phyloP scores from a whole-genome alignment of 2,329 filamentous ascomycete species.

The Capronia coronata region DNA sequence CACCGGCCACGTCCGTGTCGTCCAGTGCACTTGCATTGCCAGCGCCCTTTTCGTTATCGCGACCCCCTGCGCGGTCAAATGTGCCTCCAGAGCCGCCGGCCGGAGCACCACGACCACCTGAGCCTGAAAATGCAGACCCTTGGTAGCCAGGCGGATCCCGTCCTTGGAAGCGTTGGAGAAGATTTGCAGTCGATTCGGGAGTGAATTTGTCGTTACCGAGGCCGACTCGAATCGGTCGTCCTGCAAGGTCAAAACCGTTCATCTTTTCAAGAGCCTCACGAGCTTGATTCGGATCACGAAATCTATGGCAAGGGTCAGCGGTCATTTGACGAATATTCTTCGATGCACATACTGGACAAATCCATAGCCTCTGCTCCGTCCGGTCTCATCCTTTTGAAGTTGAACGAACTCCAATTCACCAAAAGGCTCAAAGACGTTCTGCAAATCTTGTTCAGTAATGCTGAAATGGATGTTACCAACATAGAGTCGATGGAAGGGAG shows the following conservation, averaged over 20 bases:
- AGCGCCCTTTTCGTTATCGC: constrained; percentile 79
- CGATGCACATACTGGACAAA: constrained; percentile 81
- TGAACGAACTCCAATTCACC: constrained; percentile 97
- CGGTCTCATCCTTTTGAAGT: constrained; percentile 89
- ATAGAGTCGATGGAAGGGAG: constrained; percentile 96
- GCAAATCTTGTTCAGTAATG: constrained; percentile 90
- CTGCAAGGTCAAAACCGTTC: constrained; percentile 98
- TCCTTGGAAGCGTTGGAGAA: constrained; percentile 85
- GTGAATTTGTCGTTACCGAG: constrained; percentile 99
- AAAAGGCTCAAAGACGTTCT: constrained; percentile 95
- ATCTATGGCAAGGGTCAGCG: constrained; percentile 51
- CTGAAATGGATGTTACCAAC: constrained; percentile 99
- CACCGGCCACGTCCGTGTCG: constrained; percentile 93
- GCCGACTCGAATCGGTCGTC: constrained; percentile 94
- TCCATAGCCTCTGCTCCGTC: constrained; percentile 87
- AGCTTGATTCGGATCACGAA: constrained; percentile 81
- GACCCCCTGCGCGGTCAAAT: constrained; percentile 84
- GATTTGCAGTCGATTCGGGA: constrained; percentile 87
- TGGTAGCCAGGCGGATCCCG: constrained; percentile 62
- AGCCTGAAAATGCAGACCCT: constrained; percentile 85
- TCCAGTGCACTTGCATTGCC: constrained; percentile 90
- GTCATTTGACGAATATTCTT: not conserved
- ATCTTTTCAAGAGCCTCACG: constrained; percentile 96
- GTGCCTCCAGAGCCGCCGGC: constrained; percentile 62
- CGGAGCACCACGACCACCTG: constrained; percentile 78